Conservation (phyloP, 2,329 filamentous ascomycete genomes). For the Dactylellina sp. region DNA sequence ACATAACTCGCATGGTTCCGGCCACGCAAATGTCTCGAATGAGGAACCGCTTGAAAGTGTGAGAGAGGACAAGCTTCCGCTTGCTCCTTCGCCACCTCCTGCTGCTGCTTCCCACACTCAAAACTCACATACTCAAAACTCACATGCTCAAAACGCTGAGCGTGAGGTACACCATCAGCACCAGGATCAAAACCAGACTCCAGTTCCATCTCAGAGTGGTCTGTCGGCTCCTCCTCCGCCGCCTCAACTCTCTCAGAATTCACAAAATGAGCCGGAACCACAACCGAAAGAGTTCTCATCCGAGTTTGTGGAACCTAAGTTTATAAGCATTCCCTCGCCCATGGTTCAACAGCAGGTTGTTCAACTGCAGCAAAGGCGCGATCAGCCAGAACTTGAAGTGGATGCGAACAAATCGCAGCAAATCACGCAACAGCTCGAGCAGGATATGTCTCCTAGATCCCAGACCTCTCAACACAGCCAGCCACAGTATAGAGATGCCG, state of each 20-base stretch:
- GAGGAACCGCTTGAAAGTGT: conserved; percentile 42
- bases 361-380: conserved; percentile 51
- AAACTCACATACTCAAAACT: conserved; percentile 26
- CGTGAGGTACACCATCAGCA: conserved; percentile 27
- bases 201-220: conserved; percentile 37
- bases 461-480: conserved; percentile 54
- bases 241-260: conserved; percentile 22
- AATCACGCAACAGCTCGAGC: conserved; percentile 37
- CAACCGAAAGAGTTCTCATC: conserved; percentile 46
- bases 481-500: conserved; percentile 46
- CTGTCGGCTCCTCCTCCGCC: conserved; percentile 46
- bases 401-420: conserved; percentile 41
- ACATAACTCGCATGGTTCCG: conserved; percentile 15
- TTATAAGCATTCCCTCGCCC: conserved; percentile 54
- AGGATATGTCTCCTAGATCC: conserved; percentile 52
- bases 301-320: conserved; percentile 55
- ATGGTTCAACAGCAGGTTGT: conserved; percentile 56
- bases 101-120: conserved; percentile 25
- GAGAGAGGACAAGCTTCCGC: conserved; percentile 44
- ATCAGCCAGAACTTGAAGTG: conserved; percentile 51
- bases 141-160: conserved; percentile 14
- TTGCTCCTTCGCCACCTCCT: conserved; percentile 48
- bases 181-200: conserved; percentile 40
- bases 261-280: conserved; percentile 1
- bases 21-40: background rate